Evolutionary conservation across 1,284 basidiomycete species (phyloP), one percentile per base, ranked within the genome.

Genomic region (Sporisorium exsertum): DNA sequence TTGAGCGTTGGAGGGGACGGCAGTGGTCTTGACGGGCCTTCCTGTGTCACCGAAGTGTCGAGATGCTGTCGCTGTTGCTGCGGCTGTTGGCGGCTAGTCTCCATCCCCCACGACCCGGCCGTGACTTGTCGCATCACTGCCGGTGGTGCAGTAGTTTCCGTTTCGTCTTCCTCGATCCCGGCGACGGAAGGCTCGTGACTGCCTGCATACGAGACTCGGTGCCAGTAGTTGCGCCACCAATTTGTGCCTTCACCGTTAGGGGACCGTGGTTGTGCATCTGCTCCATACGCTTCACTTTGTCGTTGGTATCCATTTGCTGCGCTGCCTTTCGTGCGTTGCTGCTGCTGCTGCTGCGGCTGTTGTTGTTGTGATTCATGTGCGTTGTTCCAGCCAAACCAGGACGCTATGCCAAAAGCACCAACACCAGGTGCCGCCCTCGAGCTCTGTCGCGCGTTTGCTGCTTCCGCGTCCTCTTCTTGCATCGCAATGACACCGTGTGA

Each of bases 201-300:
- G 26, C 54, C 58, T 5, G 46, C 24, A 10, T 65, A 47, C 20
- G 72, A 75, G 2, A 71, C 50, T 2, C 60, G 63, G 4, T 70
- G 59, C 72, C 67, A 75, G 59, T 70, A 70, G n/a, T 52, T 63
- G 18, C 63, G 46, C 72, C 72, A 75, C 72, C 72, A 69, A 4
- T 53, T 54, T 5, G 58, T 66, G 9, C 64, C 64, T 4, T 62
- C 58, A 3, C 20, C 46, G 0, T 60, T 63, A 5, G 59, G 49
- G 0, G 59, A n/a, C 7, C 32, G 42, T 2, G 51, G 50, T 6
- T 22, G 29, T 35, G 32, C 43, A 22, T 53, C 51, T 5, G 54
- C 57, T 13, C 51, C 51, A 24, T 65, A 59, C 1, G 50, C 40
- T 12, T 52, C 22, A 6, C 45, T 27, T 8, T 61, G 61, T 18